Conservation (phyloP, 2,329 filamentous ascomycete species). For the Neofusicoccum umdonicola region DNA sequence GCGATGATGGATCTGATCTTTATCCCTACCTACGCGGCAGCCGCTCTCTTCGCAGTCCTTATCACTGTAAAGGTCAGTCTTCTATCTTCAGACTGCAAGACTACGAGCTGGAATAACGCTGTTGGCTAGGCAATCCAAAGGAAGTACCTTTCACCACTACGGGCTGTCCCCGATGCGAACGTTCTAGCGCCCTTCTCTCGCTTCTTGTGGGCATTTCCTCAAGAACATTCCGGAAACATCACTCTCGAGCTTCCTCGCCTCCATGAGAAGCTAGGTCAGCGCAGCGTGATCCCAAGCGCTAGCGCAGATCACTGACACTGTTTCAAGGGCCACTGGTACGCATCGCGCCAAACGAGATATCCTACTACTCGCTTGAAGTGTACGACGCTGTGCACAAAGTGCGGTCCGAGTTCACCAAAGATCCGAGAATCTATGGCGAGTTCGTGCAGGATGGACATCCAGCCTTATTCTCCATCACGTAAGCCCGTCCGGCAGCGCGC, state of each 20-base stretch:
- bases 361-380: slow-evolving; percentile 40
- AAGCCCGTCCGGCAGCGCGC: background rate
- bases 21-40: background rate
- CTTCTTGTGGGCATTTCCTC: background rate
- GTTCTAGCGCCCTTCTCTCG: background rate
- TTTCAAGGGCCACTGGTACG: slow-evolving; percentile 45
- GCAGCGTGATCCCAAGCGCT: too few species aligned
- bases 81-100: too few species aligned
- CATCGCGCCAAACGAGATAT: slow-evolving; percentile 48
- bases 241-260: slow-evolving; percentile 1
- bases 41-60: background rate
- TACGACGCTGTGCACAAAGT: slow-evolving; percentile 6
- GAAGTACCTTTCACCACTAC: background rate
- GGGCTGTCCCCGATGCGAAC: background rate
- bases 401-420: background rate
- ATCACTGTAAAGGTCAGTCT: background rate
- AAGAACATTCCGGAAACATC: background rate
- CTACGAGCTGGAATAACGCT: too few species aligned
- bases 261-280: background rate
- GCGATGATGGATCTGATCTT: background rate
- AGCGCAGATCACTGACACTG: background rate
- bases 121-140: background rate
- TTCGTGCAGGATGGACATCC: slow-evolving; percentile 3
- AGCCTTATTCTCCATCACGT: slow-evolving; percentile 3
- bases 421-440: background rate